Evolutionary conservation across 345 rosid genomes (phyloP).

Genomic region (Populus nigra): DNA sequence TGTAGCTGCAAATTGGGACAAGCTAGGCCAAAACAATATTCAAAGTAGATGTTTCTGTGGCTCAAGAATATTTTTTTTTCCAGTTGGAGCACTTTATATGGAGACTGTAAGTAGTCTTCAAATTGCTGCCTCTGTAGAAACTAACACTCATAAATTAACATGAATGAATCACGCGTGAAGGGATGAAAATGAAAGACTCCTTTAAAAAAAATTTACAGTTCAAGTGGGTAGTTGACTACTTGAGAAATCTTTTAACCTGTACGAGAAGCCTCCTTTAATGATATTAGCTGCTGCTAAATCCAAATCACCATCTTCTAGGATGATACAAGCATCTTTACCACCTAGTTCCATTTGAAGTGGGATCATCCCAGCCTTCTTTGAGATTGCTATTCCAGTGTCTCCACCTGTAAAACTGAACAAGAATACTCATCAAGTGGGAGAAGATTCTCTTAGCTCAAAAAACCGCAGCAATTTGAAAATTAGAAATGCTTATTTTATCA

Average conservation of each 20-base stretch:
- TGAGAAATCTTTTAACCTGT: slow-evolving; percentile 48
- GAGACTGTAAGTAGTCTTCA: no score
- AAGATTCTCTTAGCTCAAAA: neutral
- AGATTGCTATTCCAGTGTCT: slow-evolving; percentile 87
- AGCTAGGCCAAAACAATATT: neutral
- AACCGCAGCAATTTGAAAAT: neutral
- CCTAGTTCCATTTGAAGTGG: slow-evolving; percentile 99
- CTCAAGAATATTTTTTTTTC: neutral
- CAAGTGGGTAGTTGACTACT: neutral
- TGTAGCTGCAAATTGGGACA: neutral
- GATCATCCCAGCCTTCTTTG: slow-evolving; percentile 93
- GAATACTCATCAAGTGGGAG: neutral
- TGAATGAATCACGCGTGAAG: no score
- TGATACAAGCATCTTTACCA: slow-evolving; percentile 95
- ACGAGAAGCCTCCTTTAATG: slow-evolving; percentile 91
- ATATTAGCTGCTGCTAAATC: slow-evolving; percentile 87
- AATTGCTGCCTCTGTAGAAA: no score
- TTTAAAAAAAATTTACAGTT: neutral
- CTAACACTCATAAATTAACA: no score
- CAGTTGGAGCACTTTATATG: no score
- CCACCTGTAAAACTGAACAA: slow-evolving; percentile 86
- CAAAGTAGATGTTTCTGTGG: neutral
- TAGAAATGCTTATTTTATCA: neutral
- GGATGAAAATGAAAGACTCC: no score
- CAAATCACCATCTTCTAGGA: slow-evolving; percentile 90